Percentiles rank a stretch among this genome's conserved stretches.
Conservation (phyloP, 805 yeast genomes). For the Kazachstania psychrophila region DNA sequence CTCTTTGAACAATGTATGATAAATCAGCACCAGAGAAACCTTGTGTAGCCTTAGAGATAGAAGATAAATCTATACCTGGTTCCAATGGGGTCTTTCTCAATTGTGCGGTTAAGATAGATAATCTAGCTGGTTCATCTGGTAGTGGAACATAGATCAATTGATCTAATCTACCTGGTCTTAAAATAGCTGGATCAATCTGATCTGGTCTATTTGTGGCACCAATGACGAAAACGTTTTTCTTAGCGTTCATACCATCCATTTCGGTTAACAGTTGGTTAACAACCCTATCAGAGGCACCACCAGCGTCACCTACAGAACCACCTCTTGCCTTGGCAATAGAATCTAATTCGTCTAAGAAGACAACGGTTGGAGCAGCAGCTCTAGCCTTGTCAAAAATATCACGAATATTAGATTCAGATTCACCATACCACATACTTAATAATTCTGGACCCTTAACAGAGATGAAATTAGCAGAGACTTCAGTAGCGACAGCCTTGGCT, state of each 20-base stretch:
- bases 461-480: conserved; percentile 95
- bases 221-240: conserved; percentile 95
- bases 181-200: conserved; percentile 95
- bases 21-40: conserved; percentile 99
- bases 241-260: conserved; percentile 99
- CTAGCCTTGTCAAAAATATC: conserved; percentile 97
- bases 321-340: conserved; percentile 99
- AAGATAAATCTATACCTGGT: conserved; percentile 83
- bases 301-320: conserved; percentile 89
- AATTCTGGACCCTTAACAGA: conserved; percentile 50
- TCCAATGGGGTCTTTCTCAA: conserved; percentile 97
- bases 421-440: conserved; percentile 98
- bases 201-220: conserved; percentile 99
- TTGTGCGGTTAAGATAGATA: conserved; percentile 90
- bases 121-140: conserved; percentile 92
- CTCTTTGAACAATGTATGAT: conserved; percentile 92
- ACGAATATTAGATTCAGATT: conserved; percentile 93
- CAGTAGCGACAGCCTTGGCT: conserved; percentile 99
- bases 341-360: conserved; percentile 94
- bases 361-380: conserved; percentile 99
- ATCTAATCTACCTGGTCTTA: conserved; percentile 98
- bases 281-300: conserved; percentile 97
- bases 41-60: conserved; percentile 87
- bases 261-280: conserved; percentile 94
- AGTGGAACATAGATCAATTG: conserved; percentile 97